Conservation (phyloP, 495 filamentous ascomycete genomes). For the Podospora didyma region DNA sequence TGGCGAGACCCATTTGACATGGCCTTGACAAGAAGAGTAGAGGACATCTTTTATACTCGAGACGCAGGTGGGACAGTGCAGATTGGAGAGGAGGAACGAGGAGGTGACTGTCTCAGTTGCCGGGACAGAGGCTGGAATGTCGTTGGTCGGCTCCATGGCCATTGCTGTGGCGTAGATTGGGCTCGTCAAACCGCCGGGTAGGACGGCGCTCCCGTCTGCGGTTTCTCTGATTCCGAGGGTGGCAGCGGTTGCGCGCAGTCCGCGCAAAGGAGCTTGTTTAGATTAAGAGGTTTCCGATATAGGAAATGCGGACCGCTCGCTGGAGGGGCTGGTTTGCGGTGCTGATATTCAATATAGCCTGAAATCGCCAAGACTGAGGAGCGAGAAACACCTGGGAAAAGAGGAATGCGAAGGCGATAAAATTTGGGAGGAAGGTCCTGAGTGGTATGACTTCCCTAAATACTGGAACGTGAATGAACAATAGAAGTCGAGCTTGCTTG, state of each 20-base stretch:
- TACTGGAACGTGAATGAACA: no score
- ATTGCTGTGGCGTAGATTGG: conserved; percentile 13
- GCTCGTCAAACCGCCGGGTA: conserved; percentile 11
- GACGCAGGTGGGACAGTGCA: conserved; percentile 61
- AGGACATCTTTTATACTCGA: conserved; percentile 50
- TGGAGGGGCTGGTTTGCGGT: conserved; percentile 1
- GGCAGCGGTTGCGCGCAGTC: background rate
- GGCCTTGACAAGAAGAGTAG: conserved; percentile 30
- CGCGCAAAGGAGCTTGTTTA: background rate
- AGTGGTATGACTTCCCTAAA: no score
- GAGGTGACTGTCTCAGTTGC: conserved; percentile 32
- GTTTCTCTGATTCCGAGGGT: conserved; percentile 1
- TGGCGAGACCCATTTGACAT: conserved; percentile 49
- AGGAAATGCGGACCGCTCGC: conserved; percentile 19
- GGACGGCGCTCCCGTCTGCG: background rate
- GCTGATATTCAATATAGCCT: conserved; percentile 29
- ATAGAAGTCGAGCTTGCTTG: no score
- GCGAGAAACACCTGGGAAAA: background rate
- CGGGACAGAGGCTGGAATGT: conserved; percentile 5
- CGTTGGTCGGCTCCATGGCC: conserved; percentile 21
- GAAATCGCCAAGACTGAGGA: conserved; percentile 18
- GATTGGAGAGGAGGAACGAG: conserved; percentile 51
- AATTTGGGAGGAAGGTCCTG: background rate
- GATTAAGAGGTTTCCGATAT: background rate
- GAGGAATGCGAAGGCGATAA: background rate